Conservation (phyloP, 768 basidiomycete genomes). For the Tylopilus plumbeoviolaceoides region DNA sequence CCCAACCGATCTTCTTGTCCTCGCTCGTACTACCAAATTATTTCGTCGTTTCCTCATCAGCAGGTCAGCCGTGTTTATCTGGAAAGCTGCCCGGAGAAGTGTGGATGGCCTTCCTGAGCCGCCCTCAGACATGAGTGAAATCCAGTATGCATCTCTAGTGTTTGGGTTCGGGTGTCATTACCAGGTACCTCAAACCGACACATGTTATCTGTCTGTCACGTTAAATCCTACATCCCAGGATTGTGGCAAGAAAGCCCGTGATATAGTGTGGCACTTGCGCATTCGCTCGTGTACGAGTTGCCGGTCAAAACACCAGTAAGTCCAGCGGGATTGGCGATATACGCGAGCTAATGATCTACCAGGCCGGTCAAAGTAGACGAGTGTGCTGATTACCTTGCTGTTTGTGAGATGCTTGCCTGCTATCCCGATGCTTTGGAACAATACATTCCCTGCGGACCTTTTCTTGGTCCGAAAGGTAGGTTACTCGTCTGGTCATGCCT, state of each 20-base stretch:
- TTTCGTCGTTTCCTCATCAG: constrained; percentile 40
- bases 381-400: not conserved
- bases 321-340: not conserved
- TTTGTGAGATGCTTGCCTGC: constrained; percentile 11
- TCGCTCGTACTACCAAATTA: constrained; percentile 40
- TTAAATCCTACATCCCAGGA: constrained; percentile 15
- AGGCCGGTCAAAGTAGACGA: constrained; percentile 21
- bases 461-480: constrained; percentile 24
- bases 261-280: constrained; percentile 32
- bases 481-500: not conserved
- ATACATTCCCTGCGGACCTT: constrained; percentile 26
- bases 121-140: constrained; percentile 44
- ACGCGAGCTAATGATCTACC: not conserved
- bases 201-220: not conserved
- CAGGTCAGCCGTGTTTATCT: constrained; percentile 27
- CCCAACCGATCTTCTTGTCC: constrained; percentile 43
- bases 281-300: constrained; percentile 30
- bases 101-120: constrained; percentile 41
- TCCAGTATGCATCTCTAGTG: constrained; percentile 46
- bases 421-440: constrained; percentile 10
- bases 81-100: constrained; percentile 34
- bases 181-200: constrained; percentile 8
- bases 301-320: constrained; percentile 24
- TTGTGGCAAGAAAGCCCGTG: constrained; percentile 22
- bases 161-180: constrained; percentile 47